phyloP scores from a whole-genome alignment of 2,329 filamentous ascomycete species.

The Penicillium italicum region DNA sequence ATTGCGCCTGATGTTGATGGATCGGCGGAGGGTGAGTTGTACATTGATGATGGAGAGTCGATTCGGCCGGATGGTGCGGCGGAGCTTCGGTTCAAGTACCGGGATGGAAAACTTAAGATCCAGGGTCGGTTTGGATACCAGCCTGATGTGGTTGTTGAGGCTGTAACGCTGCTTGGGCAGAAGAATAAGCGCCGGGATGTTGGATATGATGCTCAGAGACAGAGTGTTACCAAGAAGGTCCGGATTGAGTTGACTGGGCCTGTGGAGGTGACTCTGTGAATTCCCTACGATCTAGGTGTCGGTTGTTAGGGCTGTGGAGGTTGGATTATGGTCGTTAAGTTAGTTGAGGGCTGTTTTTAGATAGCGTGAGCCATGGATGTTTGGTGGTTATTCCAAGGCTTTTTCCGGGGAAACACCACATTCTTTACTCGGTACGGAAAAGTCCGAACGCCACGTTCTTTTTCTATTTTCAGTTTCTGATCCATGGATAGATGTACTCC shows the following conservation, averaged over 20 bases:
- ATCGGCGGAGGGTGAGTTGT: conserved; percentile 63
- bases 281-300: no score
- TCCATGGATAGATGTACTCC: not conserved
- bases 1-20: conserved; percentile 63
- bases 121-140: conserved; percentile 29
- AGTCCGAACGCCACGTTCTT: not conserved
- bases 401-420: not conserved
- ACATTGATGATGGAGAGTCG: conserved; percentile 73
- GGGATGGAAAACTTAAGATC: conserved; percentile 42
- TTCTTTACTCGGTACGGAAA: not conserved
- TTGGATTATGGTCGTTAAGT: not conserved
- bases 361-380: not conserved
- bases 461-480: not conserved
- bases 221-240: conserved; percentile 25
- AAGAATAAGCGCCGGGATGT: conserved; percentile 10
- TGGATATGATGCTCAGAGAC: conserved; percentile 15
- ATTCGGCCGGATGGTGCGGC: conserved; percentile 56
- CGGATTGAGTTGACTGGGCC: conserved; percentile 24
- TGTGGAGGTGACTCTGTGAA: conserved; percentile 15
- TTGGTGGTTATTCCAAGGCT: not conserved
- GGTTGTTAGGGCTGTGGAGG: not conserved
- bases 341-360: not conserved
- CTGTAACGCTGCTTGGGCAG: conserved; percentile 34
- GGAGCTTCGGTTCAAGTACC: conserved; percentile 59
- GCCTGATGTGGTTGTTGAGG: conserved; percentile 30